phyloP scores from a whole-genome alignment of 345 rosid species.

The Stellera chamaejasme region DNA sequence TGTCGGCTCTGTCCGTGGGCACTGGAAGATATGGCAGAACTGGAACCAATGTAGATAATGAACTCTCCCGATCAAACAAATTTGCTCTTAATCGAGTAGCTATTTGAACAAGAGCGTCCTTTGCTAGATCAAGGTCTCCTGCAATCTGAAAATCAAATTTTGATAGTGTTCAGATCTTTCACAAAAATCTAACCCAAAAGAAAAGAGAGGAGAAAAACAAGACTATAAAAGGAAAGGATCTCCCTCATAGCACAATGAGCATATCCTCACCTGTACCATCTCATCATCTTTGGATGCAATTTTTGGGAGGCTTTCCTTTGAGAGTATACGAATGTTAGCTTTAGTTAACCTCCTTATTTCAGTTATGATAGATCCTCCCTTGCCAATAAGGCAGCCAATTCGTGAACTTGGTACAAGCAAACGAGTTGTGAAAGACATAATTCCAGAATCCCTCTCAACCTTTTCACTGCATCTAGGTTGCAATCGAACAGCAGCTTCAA shows the following conservation, averaged over 20 bases:
- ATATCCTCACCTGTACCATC: conserved; percentile 81
- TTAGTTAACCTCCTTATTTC: conserved; percentile 85
- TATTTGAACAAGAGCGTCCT: conserved; percentile 89
- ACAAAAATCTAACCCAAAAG: conserved; percentile 1
- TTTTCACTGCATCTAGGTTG: conserved; percentile 93
- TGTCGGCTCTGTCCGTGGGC: conserved; percentile 52
- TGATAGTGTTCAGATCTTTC: no score
- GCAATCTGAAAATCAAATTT: conserved; percentile 41
- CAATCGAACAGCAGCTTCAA: conserved; percentile 83
- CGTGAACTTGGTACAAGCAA: conserved; percentile 83
- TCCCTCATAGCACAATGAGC: background rate
- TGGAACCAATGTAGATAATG: conserved; percentile 66
- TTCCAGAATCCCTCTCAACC: conserved; percentile 90
- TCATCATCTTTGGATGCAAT: conserved; percentile 86
- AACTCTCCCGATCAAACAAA: conserved; percentile 76
- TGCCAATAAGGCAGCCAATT: conserved; percentile 96
- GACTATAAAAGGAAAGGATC: conserved; percentile 3
- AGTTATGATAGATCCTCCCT: conserved; percentile 81
- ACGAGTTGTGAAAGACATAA: conserved; percentile 81
- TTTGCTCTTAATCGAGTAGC: conserved; percentile 78
- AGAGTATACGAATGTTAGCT: conserved; percentile 83
- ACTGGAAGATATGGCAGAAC: conserved; percentile 84
- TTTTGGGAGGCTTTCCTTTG: conserved; percentile 84
- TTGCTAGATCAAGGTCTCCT: conserved; percentile 90
- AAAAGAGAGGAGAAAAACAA: conserved; percentile 5